Base-by-base conservation (phyloP, 2,329 filamentous ascomycete species). In the Botrytis tulipae region DNA sequence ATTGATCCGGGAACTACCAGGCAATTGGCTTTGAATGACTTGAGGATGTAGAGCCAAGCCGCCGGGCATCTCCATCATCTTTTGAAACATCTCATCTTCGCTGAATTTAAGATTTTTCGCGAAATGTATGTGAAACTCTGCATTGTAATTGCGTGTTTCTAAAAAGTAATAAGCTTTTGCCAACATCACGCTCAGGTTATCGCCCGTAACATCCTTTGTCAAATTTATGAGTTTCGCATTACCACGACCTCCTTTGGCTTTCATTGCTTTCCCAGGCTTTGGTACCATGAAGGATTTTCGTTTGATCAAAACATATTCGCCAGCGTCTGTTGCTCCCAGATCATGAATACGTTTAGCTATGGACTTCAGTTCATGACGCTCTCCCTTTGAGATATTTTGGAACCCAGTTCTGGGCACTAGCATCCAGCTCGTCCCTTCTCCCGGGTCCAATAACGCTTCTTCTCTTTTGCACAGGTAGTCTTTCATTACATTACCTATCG, bases 91-190 rank as follows among this genome's bases (percentile, higher is more conserved):
- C 48, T 57, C 25, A 22, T 32, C 10, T 29, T 57, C 48, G n/a
- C n/a, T 42, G 66, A 57, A 42, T 12, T 25, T 57, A 1, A 1
- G 7, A 3, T 4, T 12, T 25, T 57, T 32, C 10, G 66, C 5
- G 51, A 69, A 57, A 57, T 69, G 66, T 32, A 69, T 29, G 54
- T 69, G 66, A 42, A 69, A 69, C n/a, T 69, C 66, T 14, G 48
- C 48, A 25, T 40, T 32, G 7, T 16, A 32, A 22, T 4, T 0
- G 6, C 2, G 8, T 9, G n/a, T 18, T 16, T 69, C 48, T 25
- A 69, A 32, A 25, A 57, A 69, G 37, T 57, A 44, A 32, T 69
- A 42, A 9, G 48, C 66, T 29, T 57, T 69, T 42, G 66, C 66
- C 48, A 69, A 18, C 66, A 42, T 29, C 25, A 59, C 25, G n/a